Evolutionary conservation across 192 early-diverging fungal species (phyloP).

Genomic region (Entomortierella chlamydospora): DNA sequence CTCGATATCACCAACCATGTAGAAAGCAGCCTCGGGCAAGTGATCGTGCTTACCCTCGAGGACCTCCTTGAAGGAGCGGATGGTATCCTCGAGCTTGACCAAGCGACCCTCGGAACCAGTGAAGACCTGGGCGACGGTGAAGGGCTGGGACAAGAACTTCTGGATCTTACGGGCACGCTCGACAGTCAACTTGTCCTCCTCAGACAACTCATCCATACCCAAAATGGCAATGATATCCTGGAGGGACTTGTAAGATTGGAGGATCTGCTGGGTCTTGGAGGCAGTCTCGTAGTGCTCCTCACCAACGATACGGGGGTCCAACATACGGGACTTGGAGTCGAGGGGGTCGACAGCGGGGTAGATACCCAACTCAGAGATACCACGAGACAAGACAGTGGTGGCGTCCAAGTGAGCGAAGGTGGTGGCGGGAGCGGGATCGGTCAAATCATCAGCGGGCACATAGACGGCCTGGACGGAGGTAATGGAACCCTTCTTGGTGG

Average conservation of each 20-base stretch:
- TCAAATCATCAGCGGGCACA: slow-evolving; percentile 99
- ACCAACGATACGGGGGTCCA: slow-evolving; percentile 97
- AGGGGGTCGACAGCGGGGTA: slow-evolving; percentile 99
- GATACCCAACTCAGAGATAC: slow-evolving; percentile 99
- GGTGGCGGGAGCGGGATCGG: slow-evolving; percentile 98
- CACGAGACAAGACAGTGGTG: slow-evolving; percentile 98
- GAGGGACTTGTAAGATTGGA: slow-evolving; percentile 99
- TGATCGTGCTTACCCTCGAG: slow-evolving; percentile 96
- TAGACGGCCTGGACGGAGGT: slow-evolving; percentile 99
- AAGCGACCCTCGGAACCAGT: slow-evolving; percentile 98
- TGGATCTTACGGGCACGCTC: slow-evolving; percentile 99
- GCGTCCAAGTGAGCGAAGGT: slow-evolving; percentile 99
- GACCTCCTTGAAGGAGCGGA: slow-evolving; percentile 98
- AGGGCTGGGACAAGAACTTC: slow-evolving; percentile 99
- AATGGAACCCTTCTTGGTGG: slow-evolving; percentile 99
- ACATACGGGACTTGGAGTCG: slow-evolving; percentile 98
- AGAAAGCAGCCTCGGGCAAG: slow-evolving; percentile 97
- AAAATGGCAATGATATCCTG: slow-evolving; percentile 99
- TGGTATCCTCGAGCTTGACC: slow-evolving; percentile 90
- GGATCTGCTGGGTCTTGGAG: slow-evolving; percentile 94
- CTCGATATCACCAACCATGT: slow-evolving; percentile 97
- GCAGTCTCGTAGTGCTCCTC: slow-evolving; percentile 94
- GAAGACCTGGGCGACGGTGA: slow-evolving; percentile 96
- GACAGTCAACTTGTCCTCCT: slow-evolving; percentile 98
- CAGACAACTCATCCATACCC: slow-evolving; percentile 99